Base-by-base conservation (phyloP, 2,329 filamentous ascomycete genomes). In the Ophiostoma fasciatum region DNA sequence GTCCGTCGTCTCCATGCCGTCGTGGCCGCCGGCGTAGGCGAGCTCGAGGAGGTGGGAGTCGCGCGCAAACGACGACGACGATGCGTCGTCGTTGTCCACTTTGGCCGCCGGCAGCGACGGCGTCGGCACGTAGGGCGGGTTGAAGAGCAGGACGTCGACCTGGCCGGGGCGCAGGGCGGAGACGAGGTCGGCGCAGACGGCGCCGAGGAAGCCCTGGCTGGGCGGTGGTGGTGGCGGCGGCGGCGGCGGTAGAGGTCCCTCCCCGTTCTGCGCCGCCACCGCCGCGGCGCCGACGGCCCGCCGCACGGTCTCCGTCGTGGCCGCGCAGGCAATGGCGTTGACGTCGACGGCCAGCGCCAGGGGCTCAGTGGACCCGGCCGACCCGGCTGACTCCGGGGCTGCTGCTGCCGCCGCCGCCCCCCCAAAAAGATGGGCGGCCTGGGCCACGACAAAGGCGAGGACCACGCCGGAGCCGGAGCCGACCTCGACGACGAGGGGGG, bases 111-210 rank as follows among this genome's bases (percentile, higher is more conserved):
- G 87, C 40, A 92, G 59, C 28, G 75, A 71, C 19, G 78, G 68
- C 3, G 87, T 92, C 2, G 90, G 90, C 12, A 98, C 90, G 53
- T 98, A 98, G 1, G 90, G 90, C 36, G 90, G 90, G 53, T 98
- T 98, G 66, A 96, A 98, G 20, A 98, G 69, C 43, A 98, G 66
- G 10, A 98, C 68, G 52, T 98, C 90, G 5, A 93, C 68, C 27
- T 59, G 57, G 3, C 65, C 62, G 0, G 60, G 51, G 7, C 68
- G 66, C 28, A 92, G 59, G 1, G 77, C 61, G 3, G 68, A 56
- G 5, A 68, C 65, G 1, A 98, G 65, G 51, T 96, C 83, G 2
- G 72, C 78, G 40, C 74, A 74, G 19, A 78, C 53, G 14, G 78
- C 70, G 28, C 74, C 78, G 7, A 90, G 57, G 47, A 79, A 82